Base-by-base conservation (phyloP, 1,284 basidiomycete genomes). In the Rhizoctonia solani region DNA sequence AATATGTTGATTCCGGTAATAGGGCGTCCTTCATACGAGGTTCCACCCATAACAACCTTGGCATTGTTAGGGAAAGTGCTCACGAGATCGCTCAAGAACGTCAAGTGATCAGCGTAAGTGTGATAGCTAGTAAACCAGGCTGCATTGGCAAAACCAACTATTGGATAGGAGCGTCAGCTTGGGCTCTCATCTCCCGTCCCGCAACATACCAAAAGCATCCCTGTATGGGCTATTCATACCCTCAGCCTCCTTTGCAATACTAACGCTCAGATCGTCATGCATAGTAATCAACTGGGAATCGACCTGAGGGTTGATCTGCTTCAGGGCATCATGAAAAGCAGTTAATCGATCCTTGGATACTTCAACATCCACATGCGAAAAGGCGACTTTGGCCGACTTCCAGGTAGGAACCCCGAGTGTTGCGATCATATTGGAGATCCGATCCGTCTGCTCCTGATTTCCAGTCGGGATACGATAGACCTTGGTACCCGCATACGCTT, bases 1-100 rank as follows among this genome's bases (percentile, higher is more conserved):
- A 68, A 68, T 16, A 68, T 68, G 29, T 68, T 68, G 50, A 68
- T 65, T 25, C 67, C 67, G 4, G 58, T 65, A 27, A 68, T 68
- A 2, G 67, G 19, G 16, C 58, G 56, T 11, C 67, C 67, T 32
- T 68, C 2, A 37, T 54, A 50, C 6, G 67, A 68, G 1, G 59
- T 68, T n/a, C 67, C 67, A 21, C 50, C 30, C 0, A 41, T 63
- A 3, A 68, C 59, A 14, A 68, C 50, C 34, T 68, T 68, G n/a
- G 67, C 50, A 23, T 63, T 63, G 19, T 52, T 63, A 1, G 58
- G 58, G 23, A 27, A 63, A 16, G 58, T 52, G 8, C 1, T 16
- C 5, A 34, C 58, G 37, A 63, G 58, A 27, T 63, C 58, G 6
- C 16, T 23, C 19, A 63, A 25, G 34, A 63, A 63, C 1, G 58